phyloP scores from a whole-genome alignment of 805 yeast species.

The Candida hispaniensis region DNA sequence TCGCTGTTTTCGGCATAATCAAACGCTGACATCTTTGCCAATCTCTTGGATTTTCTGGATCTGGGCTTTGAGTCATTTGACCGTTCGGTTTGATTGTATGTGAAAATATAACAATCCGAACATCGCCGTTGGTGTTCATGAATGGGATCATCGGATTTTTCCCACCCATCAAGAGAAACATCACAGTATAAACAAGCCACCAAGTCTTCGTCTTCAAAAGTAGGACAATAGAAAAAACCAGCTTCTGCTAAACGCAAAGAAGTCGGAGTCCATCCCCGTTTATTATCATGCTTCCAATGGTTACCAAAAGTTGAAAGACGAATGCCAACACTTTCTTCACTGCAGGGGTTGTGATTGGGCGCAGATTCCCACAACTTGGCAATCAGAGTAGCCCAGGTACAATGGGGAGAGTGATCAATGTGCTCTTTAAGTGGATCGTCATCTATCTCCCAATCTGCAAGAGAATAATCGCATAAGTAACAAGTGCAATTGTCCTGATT shows the following conservation, averaged over 20 bases:
- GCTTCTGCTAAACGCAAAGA: conserved; percentile 42
- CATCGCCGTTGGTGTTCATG: conserved; percentile 43
- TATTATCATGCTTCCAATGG: conserved; percentile 38
- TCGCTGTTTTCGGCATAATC: conserved; percentile 4
- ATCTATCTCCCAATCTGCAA: conserved; percentile 47
- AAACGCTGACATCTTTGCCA: conserved; percentile 4
- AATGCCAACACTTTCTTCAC: conserved; percentile 20
- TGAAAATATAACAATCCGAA: conserved; percentile 36
- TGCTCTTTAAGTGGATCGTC: conserved; percentile 47
- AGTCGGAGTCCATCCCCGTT: conserved; percentile 33
- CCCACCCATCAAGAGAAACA: conserved; percentile 63
- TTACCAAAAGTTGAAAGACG: conserved; percentile 23
- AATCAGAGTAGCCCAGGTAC: conserved; percentile 29
- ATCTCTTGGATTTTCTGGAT: conserved; percentile 1
- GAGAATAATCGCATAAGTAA: conserved; percentile 43
- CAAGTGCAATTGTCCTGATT: conserved; percentile 46
- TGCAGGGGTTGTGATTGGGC: conserved; percentile 22
- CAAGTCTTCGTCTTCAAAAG: conserved; percentile 37
- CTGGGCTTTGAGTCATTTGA: conserved; percentile 1
- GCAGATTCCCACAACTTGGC: conserved; percentile 22
- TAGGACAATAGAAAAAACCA: conserved; percentile 55
- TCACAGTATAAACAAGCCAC: conserved; percentile 58
- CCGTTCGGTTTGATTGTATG: conserved; percentile 11
- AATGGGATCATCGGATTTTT: conserved; percentile 48
- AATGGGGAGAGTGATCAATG: conserved; percentile 28